phyloP scores from a whole-genome alignment of 1,139 yeast species.

The Saccharomyces hybrid region DNA sequence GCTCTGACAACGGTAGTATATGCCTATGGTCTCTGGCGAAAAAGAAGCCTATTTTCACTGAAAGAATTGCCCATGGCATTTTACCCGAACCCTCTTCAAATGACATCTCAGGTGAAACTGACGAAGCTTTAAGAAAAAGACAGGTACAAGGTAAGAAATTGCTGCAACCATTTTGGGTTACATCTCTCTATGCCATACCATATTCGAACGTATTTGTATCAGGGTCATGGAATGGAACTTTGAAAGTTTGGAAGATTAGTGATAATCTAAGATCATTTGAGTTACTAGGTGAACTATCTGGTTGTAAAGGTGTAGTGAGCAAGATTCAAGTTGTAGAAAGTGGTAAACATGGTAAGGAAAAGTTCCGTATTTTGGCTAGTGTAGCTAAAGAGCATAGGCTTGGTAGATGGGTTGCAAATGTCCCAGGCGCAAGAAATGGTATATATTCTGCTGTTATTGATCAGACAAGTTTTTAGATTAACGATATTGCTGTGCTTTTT shows the following conservation, averaged over 20 bases:
- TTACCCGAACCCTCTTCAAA: slow-evolving; percentile 43
- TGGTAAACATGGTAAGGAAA: slow-evolving; percentile 40
- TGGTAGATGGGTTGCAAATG: slow-evolving; percentile 65
- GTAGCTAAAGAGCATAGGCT: slow-evolving; percentile 77
- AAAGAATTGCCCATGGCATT: slow-evolving; percentile 71
- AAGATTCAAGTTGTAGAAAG: slow-evolving; percentile 58
- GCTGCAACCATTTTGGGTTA: slow-evolving; percentile 76
- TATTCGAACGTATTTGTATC: slow-evolving; percentile 74
- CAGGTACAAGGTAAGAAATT: slow-evolving; percentile 49
- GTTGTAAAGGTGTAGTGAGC: slow-evolving; percentile 66
- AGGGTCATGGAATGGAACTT: slow-evolving; percentile 79
- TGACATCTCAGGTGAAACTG: slow-evolving; percentile 63
- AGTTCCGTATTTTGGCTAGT: slow-evolving; percentile 54
- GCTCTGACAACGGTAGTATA: slow-evolving; percentile 87
- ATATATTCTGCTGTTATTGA: slow-evolving; percentile 38
- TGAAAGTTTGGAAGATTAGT: slow-evolving; percentile 70
- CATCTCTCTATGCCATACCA: slow-evolving; percentile 81
- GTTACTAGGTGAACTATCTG: slow-evolving; percentile 45
- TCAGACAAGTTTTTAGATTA: slow-evolving; percentile 11
- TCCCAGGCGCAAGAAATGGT: slow-evolving; percentile 43
- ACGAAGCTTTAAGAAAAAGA: slow-evolving; percentile 34
- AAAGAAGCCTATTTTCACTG: slow-evolving; percentile 72
- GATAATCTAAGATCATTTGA: slow-evolving; percentile 55
- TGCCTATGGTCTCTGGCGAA: slow-evolving; percentile 83
- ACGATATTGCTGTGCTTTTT: not conserved